Percentiles rank a stretch among this genome's conserved stretches.
Conservation (phyloP, 2,329 filamentous ascomycete genomes). For the Neocatenulostroma microsporum region DNA sequence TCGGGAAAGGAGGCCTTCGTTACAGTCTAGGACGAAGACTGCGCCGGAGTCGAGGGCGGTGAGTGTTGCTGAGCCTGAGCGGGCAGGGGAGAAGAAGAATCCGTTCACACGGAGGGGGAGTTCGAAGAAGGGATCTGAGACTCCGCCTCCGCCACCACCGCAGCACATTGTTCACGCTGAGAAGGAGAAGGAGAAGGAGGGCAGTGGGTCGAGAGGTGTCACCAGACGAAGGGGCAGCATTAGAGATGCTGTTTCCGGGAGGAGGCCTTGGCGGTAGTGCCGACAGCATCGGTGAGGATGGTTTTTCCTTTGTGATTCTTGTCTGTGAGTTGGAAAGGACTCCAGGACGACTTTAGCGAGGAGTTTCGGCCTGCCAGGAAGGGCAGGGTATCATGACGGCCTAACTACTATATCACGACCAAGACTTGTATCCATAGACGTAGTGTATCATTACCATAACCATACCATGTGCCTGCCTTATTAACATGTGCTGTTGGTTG, state of each 20-base stretch:
- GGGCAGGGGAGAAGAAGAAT: constrained; percentile 5
- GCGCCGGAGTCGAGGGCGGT: constrained; percentile 3
- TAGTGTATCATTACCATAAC: too few species aligned
- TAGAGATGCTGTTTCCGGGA: constrained; percentile 10
- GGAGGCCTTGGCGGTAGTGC: constrained; percentile 11
- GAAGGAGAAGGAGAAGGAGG: neutral
- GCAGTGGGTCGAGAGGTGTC: neutral
- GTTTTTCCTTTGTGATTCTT: too few species aligned
- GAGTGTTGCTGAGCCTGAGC: constrained; percentile 1
- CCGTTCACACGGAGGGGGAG: constrained; percentile 11
- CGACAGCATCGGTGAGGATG: too few species aligned
- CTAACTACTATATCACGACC: too few species aligned
- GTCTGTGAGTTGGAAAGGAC: too few species aligned
- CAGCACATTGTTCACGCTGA: neutral
- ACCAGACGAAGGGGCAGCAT: constrained; percentile 11
- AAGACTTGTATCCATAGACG: too few species aligned
- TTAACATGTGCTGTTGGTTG: too few species aligned
- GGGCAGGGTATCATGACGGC: too few species aligned
- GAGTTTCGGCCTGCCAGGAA: too few species aligned
- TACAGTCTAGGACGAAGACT: constrained; percentile 6
- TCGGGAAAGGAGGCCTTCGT: constrained; percentile 5
- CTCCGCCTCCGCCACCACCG: neutral
- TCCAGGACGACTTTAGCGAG: too few species aligned
- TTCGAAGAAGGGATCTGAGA: constrained; percentile 4
- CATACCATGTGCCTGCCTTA: too few species aligned